Evolutionary conservation across 441 rosid genomes (phyloP), one percentile per base, ranked within the genome.

Genomic region (Lepidium campestre): DNA sequence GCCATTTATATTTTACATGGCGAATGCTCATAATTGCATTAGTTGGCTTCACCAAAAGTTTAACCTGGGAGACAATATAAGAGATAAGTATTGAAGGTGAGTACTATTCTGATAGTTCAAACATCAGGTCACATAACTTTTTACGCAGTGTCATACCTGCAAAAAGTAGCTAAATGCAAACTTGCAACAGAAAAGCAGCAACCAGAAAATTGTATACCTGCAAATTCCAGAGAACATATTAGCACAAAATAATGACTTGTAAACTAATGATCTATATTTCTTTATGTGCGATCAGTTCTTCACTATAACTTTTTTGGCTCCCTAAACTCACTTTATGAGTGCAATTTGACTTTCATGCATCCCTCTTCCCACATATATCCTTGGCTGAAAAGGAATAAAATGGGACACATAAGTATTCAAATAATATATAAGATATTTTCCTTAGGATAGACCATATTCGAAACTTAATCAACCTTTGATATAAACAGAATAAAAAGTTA

Each of bases 321-420:
- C 20, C 13, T 29, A 48, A 45, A 82, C 98, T 88, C 76, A 95
- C 99, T 90, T 92, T 57, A 95, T 59, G 48, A 95, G 93, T 59
- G 95, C 70, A 81, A 92, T 82, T 74, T 95, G 99, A 73, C 98
- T 95, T 81, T 95, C 99, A 77, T 95, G 99, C 98, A 95, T 92
- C 70, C 99, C 99, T 77, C 98, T 87, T 53, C 98, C 99, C 31
- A 95, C 74, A 59, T 92, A 95, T 62, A 92, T 82, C 81, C 99
- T 88, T 67, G 96, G 99, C 98, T 95, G 95, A 79, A 78, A 62
- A 70, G 12, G 62, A 60, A 47, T 42, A 63, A 57, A 65, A 65
- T 27, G 36, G 55, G 17, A 40, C 46, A 57, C 62, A 47, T 78
- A 40, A 80, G 63, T 64, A 73, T 11, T 23, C 23, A 54, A 15